phyloP scores from a whole-genome alignment of 805 yeast species.

The Kluyveromyces dobzhanskii region DNA sequence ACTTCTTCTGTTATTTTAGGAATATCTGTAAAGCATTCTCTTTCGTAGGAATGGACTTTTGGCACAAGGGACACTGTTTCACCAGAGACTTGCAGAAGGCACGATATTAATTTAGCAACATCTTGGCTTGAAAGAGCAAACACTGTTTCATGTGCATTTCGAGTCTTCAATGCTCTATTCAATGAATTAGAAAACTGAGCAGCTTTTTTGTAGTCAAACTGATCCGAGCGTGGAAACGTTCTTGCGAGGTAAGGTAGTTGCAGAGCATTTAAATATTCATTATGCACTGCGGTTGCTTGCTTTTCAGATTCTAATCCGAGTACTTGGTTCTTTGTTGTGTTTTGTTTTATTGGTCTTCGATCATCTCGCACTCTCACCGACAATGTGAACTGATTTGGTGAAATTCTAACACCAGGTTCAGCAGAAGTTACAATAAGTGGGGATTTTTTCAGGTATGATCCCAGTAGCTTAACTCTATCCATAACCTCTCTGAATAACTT shows the following conservation, averaged over 20 bases:
- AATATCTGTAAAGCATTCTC: conserved; percentile 24
- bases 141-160: conserved; percentile 4
- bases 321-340: too few species aligned
- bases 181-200: background rate
- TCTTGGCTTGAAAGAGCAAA: conserved; percentile 4
- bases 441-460: background rate
- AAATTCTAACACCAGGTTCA: background rate
- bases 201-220: conserved; percentile 1
- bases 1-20: conserved; percentile 31
- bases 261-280: conserved; percentile 1
- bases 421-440: background rate
- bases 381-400: background rate
- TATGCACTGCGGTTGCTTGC: background rate
- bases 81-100: conserved; percentile 19
- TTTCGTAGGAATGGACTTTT: conserved; percentile 11
- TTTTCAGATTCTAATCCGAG: too few species aligned
- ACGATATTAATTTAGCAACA: conserved; percentile 17
- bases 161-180: conserved; percentile 1
- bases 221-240: background rate
- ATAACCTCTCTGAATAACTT: too few species aligned
- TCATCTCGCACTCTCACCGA: too few species aligned
- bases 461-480: background rate
- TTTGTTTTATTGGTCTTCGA: too few species aligned
- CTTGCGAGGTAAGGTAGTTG: conserved; percentile 1
- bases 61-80: conserved; percentile 12